These are phyloP conservation scores for Chaetomiaceae sp. DNA, from an alignment of 2,329 filamentous ascomycete species.

Conservation along the genomic window DNA sequence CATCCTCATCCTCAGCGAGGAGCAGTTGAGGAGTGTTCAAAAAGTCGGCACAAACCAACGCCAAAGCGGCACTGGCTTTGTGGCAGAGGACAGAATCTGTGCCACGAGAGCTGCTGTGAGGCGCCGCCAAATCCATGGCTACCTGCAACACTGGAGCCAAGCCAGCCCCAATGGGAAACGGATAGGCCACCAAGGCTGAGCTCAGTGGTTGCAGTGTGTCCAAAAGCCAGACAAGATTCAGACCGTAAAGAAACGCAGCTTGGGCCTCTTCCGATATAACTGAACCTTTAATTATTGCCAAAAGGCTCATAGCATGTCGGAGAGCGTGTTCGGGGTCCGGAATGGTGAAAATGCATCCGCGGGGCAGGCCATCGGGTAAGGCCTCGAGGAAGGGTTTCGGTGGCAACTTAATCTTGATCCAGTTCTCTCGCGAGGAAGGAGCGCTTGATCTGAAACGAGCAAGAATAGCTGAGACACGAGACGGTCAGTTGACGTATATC, in stretches of 20 bases:
- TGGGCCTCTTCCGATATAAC: slow-evolving; percentile 34
- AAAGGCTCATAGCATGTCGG: slow-evolving; percentile 43
- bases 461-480: slow-evolving; percentile 24
- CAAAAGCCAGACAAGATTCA: slow-evolving; percentile 46
- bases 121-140: slow-evolving; percentile 32
- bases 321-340: slow-evolving; percentile 41
- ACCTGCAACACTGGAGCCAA: slow-evolving; percentile 37
- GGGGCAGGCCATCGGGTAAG: slow-evolving; percentile 26
- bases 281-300: slow-evolving; percentile 41
- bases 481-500: slow-evolving; percentile 19
- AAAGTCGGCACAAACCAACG: slow-evolving; percentile 25
- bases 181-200: slow-evolving; percentile 39
- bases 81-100: slow-evolving; percentile 21
- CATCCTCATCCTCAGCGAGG: slow-evolving; percentile 21
- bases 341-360: slow-evolving; percentile 40
- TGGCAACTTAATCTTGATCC: slow-evolving; percentile 36
- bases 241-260: slow-evolving; percentile 33
- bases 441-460: slow-evolving; percentile 14
- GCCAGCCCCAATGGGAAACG: slow-evolving; percentile 27
- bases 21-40: slow-evolving; percentile 18
- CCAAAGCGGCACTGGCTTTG: slow-evolving; percentile 29
- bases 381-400: slow-evolving; percentile 34
- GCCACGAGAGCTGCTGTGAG: slow-evolving; percentile 8
- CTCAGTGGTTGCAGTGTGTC: slow-evolving; percentile 45
- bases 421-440: not conserved